A percentile compares a stretch with the other conserved stretches of the same genome.
Evolutionary conservation across 75 land plant species (phyloP).

Genomic region (Larix kaempferi): DNA sequence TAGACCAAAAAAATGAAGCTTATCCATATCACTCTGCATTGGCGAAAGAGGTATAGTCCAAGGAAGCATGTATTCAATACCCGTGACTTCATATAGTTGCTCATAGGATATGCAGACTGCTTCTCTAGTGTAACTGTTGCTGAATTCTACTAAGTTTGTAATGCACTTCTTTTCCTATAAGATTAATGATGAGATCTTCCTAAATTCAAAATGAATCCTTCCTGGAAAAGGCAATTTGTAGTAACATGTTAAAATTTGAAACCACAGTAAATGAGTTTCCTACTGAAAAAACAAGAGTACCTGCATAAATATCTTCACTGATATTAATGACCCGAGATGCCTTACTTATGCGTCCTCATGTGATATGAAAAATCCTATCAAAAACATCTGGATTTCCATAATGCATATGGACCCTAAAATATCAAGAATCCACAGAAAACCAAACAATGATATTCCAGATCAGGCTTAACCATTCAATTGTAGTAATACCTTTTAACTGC

Average conservation of each 20-base stretch:
- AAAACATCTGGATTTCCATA: constrained; percentile 98
- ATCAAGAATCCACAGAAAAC: neutral
- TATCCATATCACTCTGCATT: too few species aligned
- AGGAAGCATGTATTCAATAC: too few species aligned
- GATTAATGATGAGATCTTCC: too few species aligned
- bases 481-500: neutral
- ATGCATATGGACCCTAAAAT: constrained; percentile 83
- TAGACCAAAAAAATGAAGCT: too few species aligned
- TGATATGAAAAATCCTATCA: constrained; percentile 81
- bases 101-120: too few species aligned
- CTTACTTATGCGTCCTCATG: constrained; percentile 91
- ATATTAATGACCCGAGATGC: constrained; percentile 79
- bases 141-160: too few species aligned
- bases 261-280: neutral
- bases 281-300: constrained; percentile 20
- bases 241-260: too few species aligned
- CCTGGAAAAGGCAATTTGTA: neutral
- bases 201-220: neutral
- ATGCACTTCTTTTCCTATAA: too few species aligned
- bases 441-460: neutral
- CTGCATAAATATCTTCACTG: constrained; percentile 94
- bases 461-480: neutral
- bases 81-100: too few species aligned
- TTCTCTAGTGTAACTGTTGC: too few species aligned
- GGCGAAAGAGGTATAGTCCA: too few species aligned